phyloP scores from a whole-genome alignment of 305 asterid species.

The Striga hermonthica region DNA sequence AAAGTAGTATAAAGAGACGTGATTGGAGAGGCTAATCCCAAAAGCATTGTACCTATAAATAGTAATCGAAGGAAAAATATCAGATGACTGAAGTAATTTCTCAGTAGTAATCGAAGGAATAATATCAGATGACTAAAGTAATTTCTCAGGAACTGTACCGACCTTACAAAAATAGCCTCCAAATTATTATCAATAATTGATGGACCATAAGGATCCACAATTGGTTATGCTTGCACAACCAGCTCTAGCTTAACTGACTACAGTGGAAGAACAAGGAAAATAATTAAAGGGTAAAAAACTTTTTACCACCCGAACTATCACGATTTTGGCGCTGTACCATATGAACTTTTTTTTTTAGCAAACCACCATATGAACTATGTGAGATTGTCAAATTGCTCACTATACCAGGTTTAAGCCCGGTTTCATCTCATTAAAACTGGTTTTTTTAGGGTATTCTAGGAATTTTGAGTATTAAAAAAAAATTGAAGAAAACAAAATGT shows the following conservation, averaged over 20 bases:
- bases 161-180: constrained; percentile 96
- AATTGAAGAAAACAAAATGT: no score
- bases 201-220: constrained; percentile 89
- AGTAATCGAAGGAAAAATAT: constrained; percentile 1
- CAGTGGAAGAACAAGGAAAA: constrained; percentile 23
- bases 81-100: constrained; percentile 9
- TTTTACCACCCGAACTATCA: no score
- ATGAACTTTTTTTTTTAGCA: no score
- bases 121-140: constrained; percentile 8
- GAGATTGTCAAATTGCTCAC: no score
- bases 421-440: no score
- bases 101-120: neutral
- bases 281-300: no score
- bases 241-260: constrained; percentile 78
- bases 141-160: constrained; percentile 13
- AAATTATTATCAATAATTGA: constrained; percentile 74
- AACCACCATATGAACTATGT: no score
- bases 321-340: no score
- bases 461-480: no score
- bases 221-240: constrained; percentile 73
- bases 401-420: no score
- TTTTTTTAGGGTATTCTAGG: no score
- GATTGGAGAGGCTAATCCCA: neutral
- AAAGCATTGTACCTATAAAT: neutral
- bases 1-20: neutral